Conservation (phyloP, 129 eudicot species). For the Apium graveolens region DNA sequence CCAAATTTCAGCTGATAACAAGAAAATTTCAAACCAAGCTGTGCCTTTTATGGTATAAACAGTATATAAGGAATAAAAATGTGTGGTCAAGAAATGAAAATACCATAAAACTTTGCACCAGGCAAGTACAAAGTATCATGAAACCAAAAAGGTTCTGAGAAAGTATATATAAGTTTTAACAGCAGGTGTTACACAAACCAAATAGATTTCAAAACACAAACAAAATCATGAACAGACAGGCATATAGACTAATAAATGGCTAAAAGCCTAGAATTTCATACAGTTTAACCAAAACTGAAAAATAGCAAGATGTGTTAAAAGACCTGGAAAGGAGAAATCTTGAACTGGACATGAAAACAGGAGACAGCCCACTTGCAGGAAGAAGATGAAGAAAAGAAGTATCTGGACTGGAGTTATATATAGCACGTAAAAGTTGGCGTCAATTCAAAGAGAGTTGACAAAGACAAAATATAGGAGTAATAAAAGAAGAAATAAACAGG, state of each 20-base stretch:
- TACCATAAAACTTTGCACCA: neutral
- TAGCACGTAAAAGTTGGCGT: neutral
- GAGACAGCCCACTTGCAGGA: constrained; percentile 1
- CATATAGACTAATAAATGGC: too few relatives aligned
- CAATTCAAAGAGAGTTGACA: neutral
- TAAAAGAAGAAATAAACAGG: neutral
- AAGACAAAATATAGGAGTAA: neutral
- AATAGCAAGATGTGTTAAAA: too few relatives aligned
- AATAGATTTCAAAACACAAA: neutral
- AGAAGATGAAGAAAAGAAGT: neutral
- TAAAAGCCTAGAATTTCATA: neutral
- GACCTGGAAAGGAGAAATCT: neutral
- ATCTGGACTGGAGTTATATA: neutral
- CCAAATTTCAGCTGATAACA: neutral
- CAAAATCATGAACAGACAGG: neutral
- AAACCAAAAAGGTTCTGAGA: neutral
- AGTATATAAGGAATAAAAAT: neutral
- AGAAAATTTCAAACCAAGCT: neutral
- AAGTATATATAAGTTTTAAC: neutral
- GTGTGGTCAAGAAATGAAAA: neutral
- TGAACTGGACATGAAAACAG: constrained; percentile 12
- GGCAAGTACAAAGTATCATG: neutral
- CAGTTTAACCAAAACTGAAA: neutral
- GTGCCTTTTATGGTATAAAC: neutral
- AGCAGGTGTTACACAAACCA: neutral